Evolutionary conservation across 2,329 filamentous ascomycete species (phyloP).

Genomic region (Sordariomycetes sp.): DNA sequence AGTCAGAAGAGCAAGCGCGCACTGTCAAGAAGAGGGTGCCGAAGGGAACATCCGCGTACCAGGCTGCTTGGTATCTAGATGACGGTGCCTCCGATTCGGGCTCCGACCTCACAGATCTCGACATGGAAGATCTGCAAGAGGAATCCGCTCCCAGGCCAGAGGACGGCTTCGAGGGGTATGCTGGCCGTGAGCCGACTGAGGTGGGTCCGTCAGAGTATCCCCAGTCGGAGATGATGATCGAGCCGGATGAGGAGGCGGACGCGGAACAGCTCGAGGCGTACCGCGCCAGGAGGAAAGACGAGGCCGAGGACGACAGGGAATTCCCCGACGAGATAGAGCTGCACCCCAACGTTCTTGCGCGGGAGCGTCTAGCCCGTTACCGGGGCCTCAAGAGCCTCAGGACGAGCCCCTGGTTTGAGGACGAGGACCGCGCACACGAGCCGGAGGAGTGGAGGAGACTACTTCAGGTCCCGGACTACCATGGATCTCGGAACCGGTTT

Average conservation of each 20-base stretch:
- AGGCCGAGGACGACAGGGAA: constrained; percentile 81
- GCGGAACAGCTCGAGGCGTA: constrained; percentile 70
- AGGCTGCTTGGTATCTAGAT: constrained; percentile 83
- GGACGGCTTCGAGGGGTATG: constrained; percentile 66
- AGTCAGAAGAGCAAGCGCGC: constrained; percentile 57
- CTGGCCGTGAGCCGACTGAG: constrained; percentile 57
- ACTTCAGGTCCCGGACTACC: constrained; percentile 81
- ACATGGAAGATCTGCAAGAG: constrained; percentile 43
- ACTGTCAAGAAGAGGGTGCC: constrained; percentile 62
- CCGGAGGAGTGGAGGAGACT: constrained; percentile 83
- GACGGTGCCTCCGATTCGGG: constrained; percentile 71
- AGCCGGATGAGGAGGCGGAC: constrained; percentile 69
- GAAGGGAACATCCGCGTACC: constrained; percentile 85
- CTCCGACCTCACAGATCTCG: constrained; percentile 56
- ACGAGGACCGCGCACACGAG: constrained; percentile 75
- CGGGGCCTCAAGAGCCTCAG: constrained; percentile 84
- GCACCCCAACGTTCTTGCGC: constrained; percentile 71
- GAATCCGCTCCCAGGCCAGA: constrained; percentile 54
- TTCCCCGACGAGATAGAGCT: constrained; percentile 97
- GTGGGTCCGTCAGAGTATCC: constrained; percentile 78
- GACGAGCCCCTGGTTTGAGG: constrained; percentile 77
- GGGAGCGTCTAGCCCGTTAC: constrained; percentile 77
- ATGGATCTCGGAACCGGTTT: constrained; percentile 62
- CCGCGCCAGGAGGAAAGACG: constrained; percentile 61
- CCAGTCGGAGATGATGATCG: constrained; percentile 83